Evolutionary conservation across 805 yeast species (phyloP).

Genomic region (Pichia nakasei): DNA sequence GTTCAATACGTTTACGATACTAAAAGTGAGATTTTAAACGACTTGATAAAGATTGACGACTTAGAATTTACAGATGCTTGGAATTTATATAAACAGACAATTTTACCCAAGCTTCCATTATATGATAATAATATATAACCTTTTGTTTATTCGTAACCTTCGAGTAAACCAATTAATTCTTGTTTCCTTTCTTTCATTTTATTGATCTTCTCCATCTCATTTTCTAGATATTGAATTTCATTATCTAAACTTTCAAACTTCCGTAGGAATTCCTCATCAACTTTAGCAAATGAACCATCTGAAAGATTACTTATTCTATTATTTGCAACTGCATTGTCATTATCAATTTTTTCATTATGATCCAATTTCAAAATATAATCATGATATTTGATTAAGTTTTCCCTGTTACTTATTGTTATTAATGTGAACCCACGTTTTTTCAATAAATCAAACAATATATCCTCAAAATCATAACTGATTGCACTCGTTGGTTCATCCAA

Average conservation of each 20-base stretch:
- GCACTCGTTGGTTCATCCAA: constrained; percentile 95
- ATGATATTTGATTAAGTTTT: constrained; percentile 77
- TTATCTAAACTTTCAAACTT: constrained; percentile 58
- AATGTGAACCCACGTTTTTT: constrained; percentile 63
- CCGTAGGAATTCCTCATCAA: constrained; percentile 21
- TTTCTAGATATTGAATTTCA: constrained; percentile 61
- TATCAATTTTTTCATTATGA: constrained; percentile 40
- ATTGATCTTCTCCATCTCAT: constrained; percentile 50
- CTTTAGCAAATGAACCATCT: constrained; percentile 19
- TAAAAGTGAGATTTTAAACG: constrained; percentile 13
- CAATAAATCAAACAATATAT: constrained; percentile 68
- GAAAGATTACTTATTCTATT: not conserved
- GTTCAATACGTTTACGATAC: constrained; percentile 2
- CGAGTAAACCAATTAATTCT: constrained; percentile 46
- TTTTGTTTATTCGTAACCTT: constrained; percentile 28
- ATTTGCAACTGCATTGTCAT: not conserved
- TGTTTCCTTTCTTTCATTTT: constrained; percentile 51
- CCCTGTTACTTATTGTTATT: constrained; percentile 77
- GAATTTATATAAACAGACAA: constrained; percentile 11
- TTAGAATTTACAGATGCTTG: constrained; percentile 22
- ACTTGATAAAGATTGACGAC: constrained; percentile 21
- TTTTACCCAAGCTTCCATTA: constrained; percentile 17
- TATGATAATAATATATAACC: not conserved
- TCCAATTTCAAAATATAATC: constrained; percentile 64
- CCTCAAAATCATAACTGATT: constrained; percentile 83